Conservation (phyloP, 768 basidiomycete species). For the Hypsizygus marmoreus region DNA sequence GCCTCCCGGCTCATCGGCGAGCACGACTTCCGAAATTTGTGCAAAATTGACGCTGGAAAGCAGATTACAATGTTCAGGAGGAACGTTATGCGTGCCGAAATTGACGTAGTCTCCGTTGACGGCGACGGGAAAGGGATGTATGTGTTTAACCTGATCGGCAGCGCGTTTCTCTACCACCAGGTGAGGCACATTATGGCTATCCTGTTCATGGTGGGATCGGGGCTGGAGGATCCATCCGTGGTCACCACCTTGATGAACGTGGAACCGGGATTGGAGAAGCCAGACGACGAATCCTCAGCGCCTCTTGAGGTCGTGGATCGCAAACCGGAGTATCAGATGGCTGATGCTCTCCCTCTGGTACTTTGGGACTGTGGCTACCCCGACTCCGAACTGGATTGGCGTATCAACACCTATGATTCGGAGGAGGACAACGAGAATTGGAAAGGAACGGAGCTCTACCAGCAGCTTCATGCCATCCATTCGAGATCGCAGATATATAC, state of each 20-base stretch:
- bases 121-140: constrained; percentile 41
- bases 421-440: no score
- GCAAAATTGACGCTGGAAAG: constrained; percentile 90
- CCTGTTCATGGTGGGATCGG: constrained; percentile 83
- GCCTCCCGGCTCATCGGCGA: constrained; percentile 75
- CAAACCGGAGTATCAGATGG: constrained; percentile 94
- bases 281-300: constrained; percentile 30
- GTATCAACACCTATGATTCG: constrained; percentile 34
- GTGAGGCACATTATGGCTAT: constrained; percentile 93
- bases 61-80: constrained; percentile 83
- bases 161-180: constrained; percentile 93
- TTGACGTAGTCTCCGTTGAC: constrained; percentile 45
- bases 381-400: constrained; percentile 71
- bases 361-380: constrained; percentile 88
- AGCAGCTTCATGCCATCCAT: constrained; percentile 54
- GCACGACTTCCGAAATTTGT: constrained; percentile 95
- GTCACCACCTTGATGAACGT: constrained; percentile 76
- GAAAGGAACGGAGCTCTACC: constrained; percentile 48
- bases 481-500: constrained; percentile 66
- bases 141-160: constrained; percentile 84
- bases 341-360: constrained; percentile 86
- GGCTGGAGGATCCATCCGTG: constrained; percentile 73
- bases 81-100: constrained; percentile 64
- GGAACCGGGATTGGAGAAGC: constrained; percentile 43
- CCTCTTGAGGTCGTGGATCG: constrained; percentile 54